Evolutionary conservation across 441 rosid species (phyloP).

Genomic region (Metrosideros polymorpha): DNA sequence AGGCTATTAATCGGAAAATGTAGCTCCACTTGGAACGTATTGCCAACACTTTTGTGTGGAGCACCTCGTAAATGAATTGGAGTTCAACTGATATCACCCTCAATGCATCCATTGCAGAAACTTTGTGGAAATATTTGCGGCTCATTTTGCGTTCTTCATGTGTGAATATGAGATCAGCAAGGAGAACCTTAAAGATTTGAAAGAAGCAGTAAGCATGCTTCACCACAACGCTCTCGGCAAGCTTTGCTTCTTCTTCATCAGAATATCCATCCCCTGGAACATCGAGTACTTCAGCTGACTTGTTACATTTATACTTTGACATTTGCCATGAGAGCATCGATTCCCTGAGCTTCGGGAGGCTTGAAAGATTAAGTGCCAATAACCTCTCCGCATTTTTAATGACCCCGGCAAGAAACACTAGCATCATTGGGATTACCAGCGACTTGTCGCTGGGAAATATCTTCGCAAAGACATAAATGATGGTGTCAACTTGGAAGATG

Average conservation of each 20-base stretch:
- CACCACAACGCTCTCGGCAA: rapidly evolving
- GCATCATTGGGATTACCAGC: rapidly evolving
- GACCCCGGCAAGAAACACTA: rapidly evolving
- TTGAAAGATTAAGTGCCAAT: rapidly evolving
- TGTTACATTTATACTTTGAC: too few species aligned
- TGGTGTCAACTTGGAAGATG: too few species aligned
- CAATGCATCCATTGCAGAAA: rapidly evolving
- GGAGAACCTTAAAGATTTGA: neutral
- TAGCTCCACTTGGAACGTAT: neutral
- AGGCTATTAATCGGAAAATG: neutral
- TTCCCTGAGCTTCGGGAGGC: too few species aligned
- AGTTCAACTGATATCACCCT: neutral
- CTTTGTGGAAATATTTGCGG: rapidly evolving
- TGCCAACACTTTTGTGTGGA: neutral
- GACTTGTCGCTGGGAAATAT: neutral
- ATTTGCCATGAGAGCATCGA: too few species aligned
- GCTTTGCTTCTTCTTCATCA: neutral
- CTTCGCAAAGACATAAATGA: neutral
- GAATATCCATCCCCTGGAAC: neutral
- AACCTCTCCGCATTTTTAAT: rapidly evolving
- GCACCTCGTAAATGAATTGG: neutral
- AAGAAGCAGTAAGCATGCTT: neutral
- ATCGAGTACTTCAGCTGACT: neutral
- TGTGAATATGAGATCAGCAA: neutral
- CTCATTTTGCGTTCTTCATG: rapidly evolving